These are phyloP conservation scores for Tulasnella sp. DNA, from an alignment of 768 basidiomycete species.

Conservation along the genomic window DNA sequence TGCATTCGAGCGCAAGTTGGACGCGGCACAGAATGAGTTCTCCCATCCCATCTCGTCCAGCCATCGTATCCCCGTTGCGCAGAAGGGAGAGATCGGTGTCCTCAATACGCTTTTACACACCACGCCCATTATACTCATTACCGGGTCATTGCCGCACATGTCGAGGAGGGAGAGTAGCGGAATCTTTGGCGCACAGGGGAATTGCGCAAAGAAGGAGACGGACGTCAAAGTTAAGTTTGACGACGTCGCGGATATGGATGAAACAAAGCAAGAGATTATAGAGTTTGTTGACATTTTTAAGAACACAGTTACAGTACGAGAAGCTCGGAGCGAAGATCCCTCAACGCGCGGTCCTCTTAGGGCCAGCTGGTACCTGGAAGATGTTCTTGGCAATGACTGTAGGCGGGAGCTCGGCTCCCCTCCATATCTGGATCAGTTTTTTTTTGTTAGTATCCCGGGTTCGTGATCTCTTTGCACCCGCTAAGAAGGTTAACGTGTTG, in stretches of 20 bases:
- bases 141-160: conserved; percentile 83
- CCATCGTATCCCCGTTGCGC: conserved; percentile 93
- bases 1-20: conserved; percentile 89
- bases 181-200: conserved; percentile 96
- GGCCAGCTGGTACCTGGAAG: conserved; percentile 97
- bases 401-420: conserved; percentile 90
- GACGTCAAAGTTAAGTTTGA: conserved; percentile 88
- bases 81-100: conserved; percentile 87
- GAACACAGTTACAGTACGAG: conserved; percentile 87
- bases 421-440: conserved; percentile 98
- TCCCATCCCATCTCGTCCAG: conserved; percentile 83
- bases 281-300: conserved; percentile 99
- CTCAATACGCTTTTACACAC: conserved; percentile 76
- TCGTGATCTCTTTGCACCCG: conserved; percentile 92
- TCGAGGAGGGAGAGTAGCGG: conserved; percentile 69
- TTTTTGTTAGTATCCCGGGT: conserved; percentile 98
- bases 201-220: conserved; percentile 86
- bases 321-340: conserved; percentile 97
- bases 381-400: conserved; percentile 97
- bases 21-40: conserved; percentile 86
- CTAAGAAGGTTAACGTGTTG: conserved; percentile 95
- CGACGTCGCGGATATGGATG: conserved; percentile 99
- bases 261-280: conserved; percentile 99
- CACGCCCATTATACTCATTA: conserved; percentile 87
- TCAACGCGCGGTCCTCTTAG: conserved; percentile 87